Base-by-base conservation (phyloP, 495 filamentous ascomycete genomes). In the Talaromyces thailandensis region DNA sequence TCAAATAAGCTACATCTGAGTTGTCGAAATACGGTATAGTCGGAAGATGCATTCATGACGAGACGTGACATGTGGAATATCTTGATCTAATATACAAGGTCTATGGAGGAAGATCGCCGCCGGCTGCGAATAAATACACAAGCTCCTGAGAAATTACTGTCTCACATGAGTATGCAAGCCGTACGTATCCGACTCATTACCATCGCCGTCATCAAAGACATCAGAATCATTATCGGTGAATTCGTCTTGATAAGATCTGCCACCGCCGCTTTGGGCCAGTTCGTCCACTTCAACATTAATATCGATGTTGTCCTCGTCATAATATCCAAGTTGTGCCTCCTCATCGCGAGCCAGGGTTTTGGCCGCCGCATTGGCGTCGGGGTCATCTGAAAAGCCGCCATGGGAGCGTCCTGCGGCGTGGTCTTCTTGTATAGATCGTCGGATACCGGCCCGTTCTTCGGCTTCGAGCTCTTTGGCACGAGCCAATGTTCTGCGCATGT, bases 381-480 rank as follows among this genome's bases (percentile, higher is more conserved):
- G 71, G 43, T 82, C 79, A 26, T 82, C 78, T 23, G 79, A 75
- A 59, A 81, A 82, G 24, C 66, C 68, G 61, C 65, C 67, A 58
- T 76, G 76, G 28, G 70, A 73, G 61, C 71, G 71, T 23, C 67
- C 48, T 29, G 72, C 69, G 55, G 74, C 73, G 67, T 79, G 75
- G 48, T 76, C 75, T 16, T 66, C 68, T 40, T 77, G 63, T 28
- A 76, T 64, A 8, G 77, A 77, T 16, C 67, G 68, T 66, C 75
- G 78, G 40, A 75, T 76, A 65, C 69, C 80, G n/a, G 67, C 76
- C 12, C 82, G 83, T 70, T 93, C 93, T 66, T 91, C 88, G n/a
- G 80, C 81, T 66, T 96, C 93, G 11, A 98, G 81, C 72, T 96
- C 85, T 58, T 83, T 82, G 6, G 94, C 91, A 5, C 94, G 83